Percentiles rank a stretch among this genome's conserved stretches.
Evolutionary conservation across 352 stramenopile species (phyloP).

Genomic region (Bremia lactucae): DNA sequence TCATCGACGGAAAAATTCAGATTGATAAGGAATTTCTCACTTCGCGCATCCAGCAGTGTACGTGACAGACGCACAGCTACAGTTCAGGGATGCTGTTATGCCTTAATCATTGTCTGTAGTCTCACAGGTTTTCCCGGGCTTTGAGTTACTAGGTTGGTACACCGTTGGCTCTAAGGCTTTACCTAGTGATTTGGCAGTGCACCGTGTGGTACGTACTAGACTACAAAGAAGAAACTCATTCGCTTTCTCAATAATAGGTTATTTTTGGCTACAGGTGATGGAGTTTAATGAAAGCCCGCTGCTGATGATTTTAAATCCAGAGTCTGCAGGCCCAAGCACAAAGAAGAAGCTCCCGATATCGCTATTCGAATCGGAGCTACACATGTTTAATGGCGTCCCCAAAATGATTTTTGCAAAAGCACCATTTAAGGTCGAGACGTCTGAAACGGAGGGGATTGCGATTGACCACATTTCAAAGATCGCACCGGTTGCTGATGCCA

Average conservation of each 20-base stretch:
- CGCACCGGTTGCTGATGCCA: conserved; percentile 50
- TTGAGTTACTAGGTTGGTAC: conserved; percentile 86
- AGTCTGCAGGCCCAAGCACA: conserved; percentile 42
- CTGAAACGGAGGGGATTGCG: conserved; percentile 77
- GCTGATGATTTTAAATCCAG: conserved; percentile 66
- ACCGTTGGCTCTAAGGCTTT: conserved; percentile 61
- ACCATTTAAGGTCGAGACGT: conserved; percentile 82
- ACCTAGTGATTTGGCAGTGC: conserved; percentile 61
- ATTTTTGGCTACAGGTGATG: conserved; percentile 43
- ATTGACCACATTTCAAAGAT: conserved; percentile 87
- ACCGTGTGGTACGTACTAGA: conserved; percentile 39
- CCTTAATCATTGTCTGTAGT: conserved; percentile 21
- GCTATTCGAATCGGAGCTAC: conserved; percentile 80
- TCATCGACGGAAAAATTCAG: conserved; percentile 37
- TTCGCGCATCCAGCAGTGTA: conserved; percentile 73
- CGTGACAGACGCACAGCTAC: conserved; percentile 5
- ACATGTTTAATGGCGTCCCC: conserved; percentile 71
- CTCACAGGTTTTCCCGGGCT: conserved; percentile 76
- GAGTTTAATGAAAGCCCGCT: conserved; percentile 82
- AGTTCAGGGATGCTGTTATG: not conserved
- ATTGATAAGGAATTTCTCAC: conserved; percentile 80
- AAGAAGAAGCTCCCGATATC: conserved; percentile 85
- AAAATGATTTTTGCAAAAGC: conserved; percentile 87
- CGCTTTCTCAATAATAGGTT: too few species aligned
- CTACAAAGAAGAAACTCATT: too few species aligned